These are phyloP conservation scores for Scolecobasidium constrictum DNA, from an alignment of 2,329 filamentous ascomycete species.

Conservation along the genomic window DNA sequence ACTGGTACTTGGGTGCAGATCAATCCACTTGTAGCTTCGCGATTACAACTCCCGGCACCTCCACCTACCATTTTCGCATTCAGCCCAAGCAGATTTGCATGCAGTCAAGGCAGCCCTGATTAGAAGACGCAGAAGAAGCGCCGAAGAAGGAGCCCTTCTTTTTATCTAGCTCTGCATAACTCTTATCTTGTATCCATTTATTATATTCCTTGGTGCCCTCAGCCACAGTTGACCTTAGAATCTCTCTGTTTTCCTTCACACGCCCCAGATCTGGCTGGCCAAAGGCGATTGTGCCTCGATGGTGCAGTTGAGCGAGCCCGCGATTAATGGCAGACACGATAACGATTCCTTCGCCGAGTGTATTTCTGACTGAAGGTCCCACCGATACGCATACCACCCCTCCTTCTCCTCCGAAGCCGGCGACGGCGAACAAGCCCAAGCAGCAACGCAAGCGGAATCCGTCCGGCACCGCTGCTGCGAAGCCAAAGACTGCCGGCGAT, in stretches of 20 bases:
- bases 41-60: background rate
- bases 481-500: background rate
- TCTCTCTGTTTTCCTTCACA: background rate
- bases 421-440: slow-evolving; percentile 1
- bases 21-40: background rate
- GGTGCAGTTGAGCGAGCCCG: background rate
- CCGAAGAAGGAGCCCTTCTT: no score
- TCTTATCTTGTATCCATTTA: background rate
- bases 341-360: slow-evolving; percentile 48
- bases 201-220: background rate
- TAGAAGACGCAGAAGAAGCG: no score
- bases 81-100: no score
- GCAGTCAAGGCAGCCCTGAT: no score
- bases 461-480: background rate
- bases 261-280: background rate
- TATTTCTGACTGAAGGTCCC: slow-evolving; percentile 33
- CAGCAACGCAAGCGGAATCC: slow-evolving; percentile 8
- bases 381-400: slow-evolving; percentile 19
- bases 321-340: slow-evolving; percentile 41
- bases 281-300: slow-evolving; percentile 8
- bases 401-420: slow-evolving; percentile 14
- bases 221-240: background rate
- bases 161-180: no score
- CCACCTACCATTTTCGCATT: no score
- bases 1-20: background rate